Base-by-base conservation (phyloP, 371 early-diverging fungal species). In the Lichtheimia ramosa region DNA sequence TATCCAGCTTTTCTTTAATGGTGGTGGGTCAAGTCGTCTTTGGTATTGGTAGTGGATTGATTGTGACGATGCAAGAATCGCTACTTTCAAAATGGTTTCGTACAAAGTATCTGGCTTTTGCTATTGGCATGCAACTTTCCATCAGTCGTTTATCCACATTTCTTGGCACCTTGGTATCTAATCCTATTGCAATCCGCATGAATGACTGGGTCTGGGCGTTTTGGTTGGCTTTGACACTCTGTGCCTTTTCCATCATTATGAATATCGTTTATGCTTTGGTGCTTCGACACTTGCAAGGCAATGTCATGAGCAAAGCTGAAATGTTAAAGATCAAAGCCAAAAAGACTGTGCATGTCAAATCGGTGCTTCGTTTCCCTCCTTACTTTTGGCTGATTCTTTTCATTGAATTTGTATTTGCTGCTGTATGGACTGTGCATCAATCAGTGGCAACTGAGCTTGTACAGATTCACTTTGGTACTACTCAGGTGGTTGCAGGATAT, bases 41-140 rank as follows among this genome's bases (percentile, higher is more conserved):
- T 54, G 85, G 83, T 39, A 73, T 85, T 43, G 85, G 85, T 5
- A 72, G 75, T 46, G 81, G 81, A 40, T 56, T 78, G 23, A 79
- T 85, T 62, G 81, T 83, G 18, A 81, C 83, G 3, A 77, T 79
- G 71, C 85, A 85, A 67, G 83, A 85, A 65, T 79, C 83, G 6
- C 69, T 84, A 0, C 62, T 84, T 2, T 73, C 79, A 0, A 80
- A 83, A 55, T 85, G 85, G 85, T 85, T 85, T 63, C 71, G 83
- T 59, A 74, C 72, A 5, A 61, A 68, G 28, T 61, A 64, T 48
- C 56, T 78, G 2, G 64, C 75, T n/a, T 18, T 69, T 27, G 72
- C 70, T 5, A 70, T 78, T 43, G 77, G 82, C 60, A 59, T 83
- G 24, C 85, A 84, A 52, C 73, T 85, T 8, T 79, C 81, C 15